Evolutionary conservation across 345 rosid species (phyloP), one percentile per base, ranked within the genome.

Genomic region (Conringia planisiliqua): DNA sequence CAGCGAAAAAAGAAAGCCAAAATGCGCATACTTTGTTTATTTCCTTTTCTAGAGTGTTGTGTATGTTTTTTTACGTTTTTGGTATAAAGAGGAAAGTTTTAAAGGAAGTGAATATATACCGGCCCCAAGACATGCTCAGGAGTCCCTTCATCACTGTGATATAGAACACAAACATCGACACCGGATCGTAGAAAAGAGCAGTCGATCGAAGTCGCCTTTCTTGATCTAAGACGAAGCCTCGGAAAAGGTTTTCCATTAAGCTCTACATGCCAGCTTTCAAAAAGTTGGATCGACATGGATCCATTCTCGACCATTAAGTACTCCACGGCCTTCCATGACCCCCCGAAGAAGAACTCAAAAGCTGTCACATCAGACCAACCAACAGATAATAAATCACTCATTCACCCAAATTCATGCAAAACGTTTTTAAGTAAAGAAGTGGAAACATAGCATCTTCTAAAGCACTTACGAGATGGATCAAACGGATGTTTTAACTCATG

Each of bases 131-230:
- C 62, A 57, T 57, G 7, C 30, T 81, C 83, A 48, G 55, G 22
- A 64, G 73, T 73, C 52, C 75, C 83, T 35, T 77, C 87, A 44
- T 48, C 29, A 46, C 40, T 48, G 56, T 70, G 61, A 70, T 82
- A 77, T 55, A 88, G 85, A 57, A 89, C 84, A 14, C 96, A 89
- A 70, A 94, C 76, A 76, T 94, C 98, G 54, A 91, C 29, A 18
- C 96, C 86, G 13, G 90, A 87, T 80, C 98, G 90, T 75, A 94
- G 55, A 72, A 86, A 84, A 77, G 90, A 86, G 30, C 97, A 94
- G 64, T 94, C 96, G 7, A 80, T 61, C 42, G 73, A 29, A 44
- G 76, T 84, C 4, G 98, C 90, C 62, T 42, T 80, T 79, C 96
- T 84, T 13, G 98, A 88, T 83, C 82, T 86, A 63, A 91, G 55